phyloP scores from a whole-genome alignment of 192 early-diverging fungal genomes.

The Coemansia sp. region DNA sequence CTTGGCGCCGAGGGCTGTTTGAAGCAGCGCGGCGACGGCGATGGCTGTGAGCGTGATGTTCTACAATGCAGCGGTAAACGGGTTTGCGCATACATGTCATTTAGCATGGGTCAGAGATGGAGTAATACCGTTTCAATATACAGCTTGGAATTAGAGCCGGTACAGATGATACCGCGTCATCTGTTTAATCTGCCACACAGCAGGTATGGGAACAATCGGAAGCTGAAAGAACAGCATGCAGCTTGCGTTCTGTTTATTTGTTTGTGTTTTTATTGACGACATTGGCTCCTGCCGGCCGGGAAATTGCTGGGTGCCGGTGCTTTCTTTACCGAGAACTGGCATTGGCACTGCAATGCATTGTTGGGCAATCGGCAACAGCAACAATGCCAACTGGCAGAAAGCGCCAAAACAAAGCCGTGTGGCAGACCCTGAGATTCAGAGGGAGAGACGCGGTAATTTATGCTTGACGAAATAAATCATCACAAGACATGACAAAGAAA shows the following conservation, averaged over 20 bases:
- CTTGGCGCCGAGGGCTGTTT: constrained; percentile 37
- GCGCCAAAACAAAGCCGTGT: neutral
- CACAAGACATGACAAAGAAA: no score
- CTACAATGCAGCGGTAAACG: constrained; percentile 17
- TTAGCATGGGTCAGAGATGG: neutral
- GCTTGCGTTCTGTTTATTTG: no score
- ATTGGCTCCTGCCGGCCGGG: no score
- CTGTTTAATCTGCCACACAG: neutral
- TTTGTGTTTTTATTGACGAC: no score
- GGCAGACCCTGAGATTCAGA: neutral
- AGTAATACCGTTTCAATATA: neutral
- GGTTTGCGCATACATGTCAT: neutral
- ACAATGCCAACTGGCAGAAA: no score
- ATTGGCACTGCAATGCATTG: no score
- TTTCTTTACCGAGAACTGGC: no score
- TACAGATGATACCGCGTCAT: neutral
- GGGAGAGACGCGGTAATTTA: neutral
- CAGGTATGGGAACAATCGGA: no score
- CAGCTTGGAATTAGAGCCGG: neutral
- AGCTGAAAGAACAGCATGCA: no score
- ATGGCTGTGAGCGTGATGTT: constrained; percentile 33
- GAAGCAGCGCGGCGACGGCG: constrained; percentile 39
- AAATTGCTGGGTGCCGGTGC: no score
- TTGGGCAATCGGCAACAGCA: neutral
- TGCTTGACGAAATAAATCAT: no score